phyloP scores from a whole-genome alignment of 257 asterid genomes.

The Rhazya stricta region DNA sequence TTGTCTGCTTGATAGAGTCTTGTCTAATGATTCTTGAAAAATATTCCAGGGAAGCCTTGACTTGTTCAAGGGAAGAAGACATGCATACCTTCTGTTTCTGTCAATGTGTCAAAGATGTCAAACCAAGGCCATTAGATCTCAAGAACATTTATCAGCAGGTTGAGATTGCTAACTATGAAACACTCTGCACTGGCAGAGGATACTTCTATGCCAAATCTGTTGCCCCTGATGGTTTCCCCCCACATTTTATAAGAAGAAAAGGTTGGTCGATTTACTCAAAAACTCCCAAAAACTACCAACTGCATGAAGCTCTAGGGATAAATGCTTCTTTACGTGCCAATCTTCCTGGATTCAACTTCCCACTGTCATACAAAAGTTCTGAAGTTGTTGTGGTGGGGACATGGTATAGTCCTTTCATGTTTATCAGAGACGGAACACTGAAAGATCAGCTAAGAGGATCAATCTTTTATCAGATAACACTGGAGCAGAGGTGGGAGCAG shows the following conservation, averaged over 20 bases:
- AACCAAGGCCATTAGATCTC: conserved; percentile 53
- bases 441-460: conserved; percentile 44
- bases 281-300: conserved; percentile 13
- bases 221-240: conserved; percentile 13
- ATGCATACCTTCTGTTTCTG: conserved; percentile 43
- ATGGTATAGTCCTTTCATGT: conserved; percentile 61
- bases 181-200: not conserved
- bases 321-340: not conserved
- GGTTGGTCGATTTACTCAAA: conserved; percentile 6
- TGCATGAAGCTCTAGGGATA: conserved; percentile 14
- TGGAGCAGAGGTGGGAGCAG: conserved; percentile 62
- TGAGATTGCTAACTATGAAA: conserved; percentile 11
- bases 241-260: conserved; percentile 11
- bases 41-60: conserved; percentile 43
- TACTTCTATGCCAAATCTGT: conserved; percentile 12
- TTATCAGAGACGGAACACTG: conserved; percentile 46
- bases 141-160: conserved; percentile 41
- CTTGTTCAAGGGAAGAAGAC: conserved; percentile 59
- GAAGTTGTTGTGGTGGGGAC: conserved; percentile 26
- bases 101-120: conserved; percentile 34
- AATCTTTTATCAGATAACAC: conserved; percentile 41
- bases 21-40: not conserved
- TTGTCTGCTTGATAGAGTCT: not conserved
- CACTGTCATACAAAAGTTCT: not conserved
- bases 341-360: conserved; percentile 9